Base-by-base conservation (phyloP, 768 basidiomycete genomes). In the Pilatotrama ljubarskyi region DNA sequence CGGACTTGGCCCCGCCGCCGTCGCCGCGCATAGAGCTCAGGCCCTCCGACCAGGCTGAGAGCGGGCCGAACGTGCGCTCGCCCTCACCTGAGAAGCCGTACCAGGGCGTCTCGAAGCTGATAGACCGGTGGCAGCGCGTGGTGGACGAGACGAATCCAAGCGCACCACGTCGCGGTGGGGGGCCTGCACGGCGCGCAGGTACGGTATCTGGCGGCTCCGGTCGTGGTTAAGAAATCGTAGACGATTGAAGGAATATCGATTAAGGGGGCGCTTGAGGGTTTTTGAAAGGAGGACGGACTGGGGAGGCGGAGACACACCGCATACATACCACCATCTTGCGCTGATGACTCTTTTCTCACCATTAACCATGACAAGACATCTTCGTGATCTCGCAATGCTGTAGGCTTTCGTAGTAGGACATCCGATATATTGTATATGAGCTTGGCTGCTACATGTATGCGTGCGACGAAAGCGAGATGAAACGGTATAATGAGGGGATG, bases 81-180 rank as follows among this genome's bases (percentile, higher is more conserved):
- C 77, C 88, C 5, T 87, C 89, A 9, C 88, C 90, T 8, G 91
- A 94, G 68, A 80, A 81, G 55, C 87, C 89, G 32, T 94, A 87
- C 71, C 86, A 85, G 68, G 92, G 92, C 37, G 92, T 94, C 43
- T 87, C 90, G 26, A 90, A 82, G 74, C 78, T 94, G 36, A 93
- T 94, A 64, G 90, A 91, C 69, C 84, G 93, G 69, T 94, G 92
- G 92, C 90, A 94, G 72, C 84, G 83, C 58, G 93, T 88, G 74
- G 84, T 87, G 36, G 85, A 82, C 55, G 62, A 64, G 35, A 59
- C 66, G 38, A 18, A 26, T 18, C 26, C 58, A 43, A 20, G 53
- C 38, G 32, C 55, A 20, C 42, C 51, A 8, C 55, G 56, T 1
- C 59, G 64, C 13, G 58, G 55, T 7, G 58, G 62, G 14, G 50